Base-by-base conservation (phyloP, 441 rosid species). In the Dalechampia spathulata region DNA sequence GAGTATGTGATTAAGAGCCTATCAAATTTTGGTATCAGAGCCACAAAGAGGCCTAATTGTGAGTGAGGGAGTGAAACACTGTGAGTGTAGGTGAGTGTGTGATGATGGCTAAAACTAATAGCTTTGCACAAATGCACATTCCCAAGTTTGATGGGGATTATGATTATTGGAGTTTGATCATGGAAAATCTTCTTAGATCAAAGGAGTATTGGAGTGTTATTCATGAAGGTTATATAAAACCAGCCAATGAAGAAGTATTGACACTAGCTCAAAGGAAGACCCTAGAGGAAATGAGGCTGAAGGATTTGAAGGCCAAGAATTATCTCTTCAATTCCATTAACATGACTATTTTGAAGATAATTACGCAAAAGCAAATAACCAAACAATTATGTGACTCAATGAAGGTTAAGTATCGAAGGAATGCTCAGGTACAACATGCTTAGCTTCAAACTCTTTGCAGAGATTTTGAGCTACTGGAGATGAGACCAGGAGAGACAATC, bases 71-170 rank as follows among this genome's bases (percentile, higher is more conserved):
- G 38, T 34, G 38, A 3, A 8, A 1, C n/a, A n/a, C n/a, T n/a
- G n/a, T n/a, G n/a, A n/a, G n/a, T n/a, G n/a, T n/a, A n/a, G n/a
- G n/a, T n/a, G n/a, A n/a, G n/a, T n/a, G n/a, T n/a, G n/a, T n/a
- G 12, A 34, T 5, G 10, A 8, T 34, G 38, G 38, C 11, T 8
- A 1, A 6, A 8, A 8, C 7, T 5, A 10, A 2, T 1, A 34
- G 12, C 38, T 34, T 34, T 34, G 38, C 38, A 34, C 11, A 6
- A 34, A 2, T 12, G 5, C 10, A n/a, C 23, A 46, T 46, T 11
- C 50, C 50, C 1, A 46, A 46, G 8, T 46, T 46, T 17, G 40
- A 50, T 17, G 55, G 55, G 1, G 39, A 50, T 32, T 50, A 50
- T 17, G 40, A 50, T 16, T 15, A 50, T 16, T 50, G 40, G 40